Conservation (phyloP, 371 early-diverging fungal species). For the Mortierella sp. region DNA sequence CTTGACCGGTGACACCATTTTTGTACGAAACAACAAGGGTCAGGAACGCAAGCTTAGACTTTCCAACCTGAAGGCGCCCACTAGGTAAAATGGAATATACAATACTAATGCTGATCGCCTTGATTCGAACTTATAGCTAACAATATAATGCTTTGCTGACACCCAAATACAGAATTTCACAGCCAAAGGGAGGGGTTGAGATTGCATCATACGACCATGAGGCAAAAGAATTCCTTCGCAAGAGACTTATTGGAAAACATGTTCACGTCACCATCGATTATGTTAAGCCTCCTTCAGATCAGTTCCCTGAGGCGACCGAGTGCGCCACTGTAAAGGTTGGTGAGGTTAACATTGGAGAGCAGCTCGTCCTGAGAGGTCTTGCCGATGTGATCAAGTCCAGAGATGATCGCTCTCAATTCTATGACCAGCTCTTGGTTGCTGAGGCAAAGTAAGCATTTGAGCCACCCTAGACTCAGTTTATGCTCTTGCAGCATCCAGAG, state of each 20-base stretch:
- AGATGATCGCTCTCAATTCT: conserved; percentile 86
- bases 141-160: background rate
- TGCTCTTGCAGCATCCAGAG: background rate
- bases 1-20: conserved; percentile 85
- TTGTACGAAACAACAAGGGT: conserved; percentile 68
- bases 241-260: conserved; percentile 86
- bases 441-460: conserved; percentile 70
- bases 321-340: conserved; percentile 87
- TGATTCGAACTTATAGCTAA: background rate
- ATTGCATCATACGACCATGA: conserved; percentile 90
- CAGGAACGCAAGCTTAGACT: conserved; percentile 85
- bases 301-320: conserved; percentile 84
- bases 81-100: conserved; percentile 39
- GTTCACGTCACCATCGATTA: conserved; percentile 89
- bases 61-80: conserved; percentile 85
- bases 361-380: conserved; percentile 83
- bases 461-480: background rate
- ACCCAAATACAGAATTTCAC: conserved; percentile 57
- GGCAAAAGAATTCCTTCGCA: conserved; percentile 90
- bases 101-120: background rate
- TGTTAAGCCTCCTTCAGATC: conserved; percentile 89
- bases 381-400: conserved; percentile 89
- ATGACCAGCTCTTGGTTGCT: conserved; percentile 88
- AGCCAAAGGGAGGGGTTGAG: conserved; percentile 81
- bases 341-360: conserved; percentile 81